These are phyloP conservation scores for Monosporascus cannonballus DNA, from an alignment of 2,329 filamentous ascomycete species.

Conservation along the genomic window DNA sequence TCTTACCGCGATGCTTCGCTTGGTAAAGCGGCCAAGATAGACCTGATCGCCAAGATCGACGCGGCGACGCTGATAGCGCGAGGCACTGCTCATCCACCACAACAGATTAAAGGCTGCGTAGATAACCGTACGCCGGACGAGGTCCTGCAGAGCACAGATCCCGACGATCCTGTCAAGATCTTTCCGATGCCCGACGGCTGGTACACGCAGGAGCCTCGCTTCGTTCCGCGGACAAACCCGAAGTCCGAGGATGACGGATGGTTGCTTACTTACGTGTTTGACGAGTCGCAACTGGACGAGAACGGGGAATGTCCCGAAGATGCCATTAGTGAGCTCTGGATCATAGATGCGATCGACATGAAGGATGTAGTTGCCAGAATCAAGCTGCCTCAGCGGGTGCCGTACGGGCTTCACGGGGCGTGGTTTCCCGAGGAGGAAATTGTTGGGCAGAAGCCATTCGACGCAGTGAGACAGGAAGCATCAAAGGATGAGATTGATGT, in stretches of 20 bases:
- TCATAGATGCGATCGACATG: conserved; percentile 61
- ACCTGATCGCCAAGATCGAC: conserved; percentile 59
- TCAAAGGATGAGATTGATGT: conserved; percentile 13
- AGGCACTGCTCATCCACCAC: conserved; percentile 40
- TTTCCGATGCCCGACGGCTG: conserved; percentile 56
- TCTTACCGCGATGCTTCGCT: conserved; percentile 52
- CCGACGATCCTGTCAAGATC: conserved; percentile 50
- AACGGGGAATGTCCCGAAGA: conserved; percentile 36
- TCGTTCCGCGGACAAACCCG: conserved; percentile 43
- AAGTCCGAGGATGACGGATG: conserved; percentile 58
- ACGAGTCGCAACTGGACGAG: conserved; percentile 57
- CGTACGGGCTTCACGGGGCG: conserved; percentile 61
- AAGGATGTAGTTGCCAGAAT: conserved; percentile 51
- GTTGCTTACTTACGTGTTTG: conserved; percentile 63
- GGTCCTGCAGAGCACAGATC: conserved; percentile 39
- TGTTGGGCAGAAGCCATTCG: conserved; percentile 34
- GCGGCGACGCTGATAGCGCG: conserved; percentile 43
- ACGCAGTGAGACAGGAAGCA: conserved; percentile 13
- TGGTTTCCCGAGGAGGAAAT: conserved; percentile 55
- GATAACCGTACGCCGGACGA: conserved; percentile 50
- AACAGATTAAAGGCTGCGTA: conserved; percentile 53
- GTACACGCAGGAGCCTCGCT: conserved; percentile 63
- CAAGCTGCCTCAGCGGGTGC: conserved; percentile 57
- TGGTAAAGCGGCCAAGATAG: conserved; percentile 61
- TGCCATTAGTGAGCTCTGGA: conserved; percentile 58